Evolutionary conservation across 2,329 filamentous ascomycete genomes (phyloP).

Genomic region (Colletotrichum cordylinicola): DNA sequence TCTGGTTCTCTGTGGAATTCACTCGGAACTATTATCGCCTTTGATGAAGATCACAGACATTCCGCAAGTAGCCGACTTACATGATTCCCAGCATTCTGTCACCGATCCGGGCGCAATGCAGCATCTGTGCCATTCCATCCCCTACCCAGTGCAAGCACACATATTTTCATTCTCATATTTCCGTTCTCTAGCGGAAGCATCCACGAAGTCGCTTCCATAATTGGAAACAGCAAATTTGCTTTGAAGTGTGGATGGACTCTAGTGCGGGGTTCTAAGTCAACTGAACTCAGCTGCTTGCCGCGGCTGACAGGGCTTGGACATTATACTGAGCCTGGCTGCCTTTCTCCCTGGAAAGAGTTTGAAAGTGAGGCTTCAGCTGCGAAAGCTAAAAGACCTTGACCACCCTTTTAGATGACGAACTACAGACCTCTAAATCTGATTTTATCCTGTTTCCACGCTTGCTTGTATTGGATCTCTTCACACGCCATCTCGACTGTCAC

Average conservation of each 20-base stretch:
- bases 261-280: background rate
- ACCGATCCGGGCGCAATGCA: background rate
- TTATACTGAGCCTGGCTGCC: background rate
- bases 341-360: background rate
- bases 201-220: background rate
- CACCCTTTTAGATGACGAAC: background rate
- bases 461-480: background rate
- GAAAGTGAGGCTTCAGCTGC: background rate
- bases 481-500: background rate
- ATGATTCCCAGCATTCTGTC: background rate
- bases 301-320: background rate
- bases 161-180: background rate
- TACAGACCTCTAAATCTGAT: background rate
- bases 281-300: background rate
- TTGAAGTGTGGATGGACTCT: background rate
- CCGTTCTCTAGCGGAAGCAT: background rate
- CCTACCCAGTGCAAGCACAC: background rate
- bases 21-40: background rate
- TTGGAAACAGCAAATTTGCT: background rate
- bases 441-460: background rate
- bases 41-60: background rate
- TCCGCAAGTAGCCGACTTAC: background rate
- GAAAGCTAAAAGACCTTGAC: background rate
- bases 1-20: background rate
- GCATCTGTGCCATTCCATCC: background rate